Base-by-base conservation (phyloP, 148 eudicot species). In the Rhododendron henanense region DNA sequence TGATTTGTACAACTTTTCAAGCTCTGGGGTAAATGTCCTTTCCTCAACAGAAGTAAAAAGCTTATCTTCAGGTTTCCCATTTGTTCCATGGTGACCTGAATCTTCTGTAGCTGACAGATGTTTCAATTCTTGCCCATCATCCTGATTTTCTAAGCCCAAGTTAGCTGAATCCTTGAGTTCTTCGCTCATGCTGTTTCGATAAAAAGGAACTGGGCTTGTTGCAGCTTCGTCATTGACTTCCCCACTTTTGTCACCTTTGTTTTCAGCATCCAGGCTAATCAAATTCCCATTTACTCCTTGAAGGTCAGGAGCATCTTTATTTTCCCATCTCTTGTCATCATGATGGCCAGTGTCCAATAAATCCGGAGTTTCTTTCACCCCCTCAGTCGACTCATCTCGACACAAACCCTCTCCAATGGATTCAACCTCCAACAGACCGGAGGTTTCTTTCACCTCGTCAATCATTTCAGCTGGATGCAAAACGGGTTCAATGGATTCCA, bases 1-100 rank as follows among this genome's bases (percentile, higher is more conserved):
- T 76, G 84, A 71, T 50, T 83, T 18, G 41, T 79, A 41, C 45
- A 83, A 78, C 28, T 23, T 55, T 33, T 87, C 86, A 44, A 78
- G 61, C 48, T 89, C 84, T 5, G 86, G 87, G 88, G 79, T 55
- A 50, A 47, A 83, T 78, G 83, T 71, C 67, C 28, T 83, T 71
- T 85, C 89, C 87, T 88, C 91, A 83, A 83, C 85, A 37, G 89
- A 86, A 71, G 82, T 71, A 86, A 67, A 76, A 55, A 45, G 50
- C 39, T 65, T 53, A 45, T 77, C 47, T 45, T 89, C 88, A 79
- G 85, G 48, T 76, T 87, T 75, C 39, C 63, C 79, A 81, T 19
- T 81, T 41, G 39, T 73, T 69, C 48, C 87, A 74, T 79, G 85
- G 59, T 59, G 78, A n/a, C 51, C 77, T 53, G 78, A 63, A 61